Conservation (phyloP, 192 early-diverging fungal genomes). For the Coemansia sp. region DNA sequence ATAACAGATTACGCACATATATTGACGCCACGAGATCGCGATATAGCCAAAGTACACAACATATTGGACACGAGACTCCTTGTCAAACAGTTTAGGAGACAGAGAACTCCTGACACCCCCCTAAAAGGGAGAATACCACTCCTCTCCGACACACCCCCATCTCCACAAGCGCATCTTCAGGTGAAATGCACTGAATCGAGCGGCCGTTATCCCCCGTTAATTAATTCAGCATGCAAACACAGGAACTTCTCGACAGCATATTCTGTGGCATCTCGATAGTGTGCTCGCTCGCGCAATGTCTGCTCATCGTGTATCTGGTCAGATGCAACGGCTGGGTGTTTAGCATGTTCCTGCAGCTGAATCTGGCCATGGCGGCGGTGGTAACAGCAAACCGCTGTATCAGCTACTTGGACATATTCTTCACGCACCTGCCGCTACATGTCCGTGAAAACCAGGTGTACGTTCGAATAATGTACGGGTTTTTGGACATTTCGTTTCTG, state of each 20-base stretch:
- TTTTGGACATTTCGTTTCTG: constrained; percentile 53
- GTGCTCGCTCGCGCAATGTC: constrained; percentile 42
- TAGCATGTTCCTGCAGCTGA: constrained; percentile 51
- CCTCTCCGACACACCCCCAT: too few species aligned
- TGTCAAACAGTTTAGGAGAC: background rate
- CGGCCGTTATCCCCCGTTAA: background rate
- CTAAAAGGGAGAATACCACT: too few species aligned
- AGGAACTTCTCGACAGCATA: constrained; percentile 44
- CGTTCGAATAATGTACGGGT: constrained; percentile 54
- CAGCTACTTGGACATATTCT: constrained; percentile 55
- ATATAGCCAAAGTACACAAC: background rate
- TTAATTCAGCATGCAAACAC: constrained; percentile 38
- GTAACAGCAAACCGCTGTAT: constrained; percentile 48
- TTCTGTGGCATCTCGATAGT: constrained; percentile 48
- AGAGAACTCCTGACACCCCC: too few species aligned
- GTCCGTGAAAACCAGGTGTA: constrained; percentile 38
- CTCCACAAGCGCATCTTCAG: background rate
- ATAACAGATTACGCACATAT: background rate
- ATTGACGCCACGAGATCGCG: background rate
- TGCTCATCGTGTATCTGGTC: constrained; percentile 44
- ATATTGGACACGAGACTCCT: too few species aligned
- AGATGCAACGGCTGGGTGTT: constrained; percentile 51
- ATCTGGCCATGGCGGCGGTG: constrained; percentile 49
- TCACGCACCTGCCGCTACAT: constrained; percentile 22
- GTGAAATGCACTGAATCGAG: constrained; percentile 11